Conservation (phyloP, 2,329 filamentous ascomycete species). For the Hypoxylon sp. region DNA sequence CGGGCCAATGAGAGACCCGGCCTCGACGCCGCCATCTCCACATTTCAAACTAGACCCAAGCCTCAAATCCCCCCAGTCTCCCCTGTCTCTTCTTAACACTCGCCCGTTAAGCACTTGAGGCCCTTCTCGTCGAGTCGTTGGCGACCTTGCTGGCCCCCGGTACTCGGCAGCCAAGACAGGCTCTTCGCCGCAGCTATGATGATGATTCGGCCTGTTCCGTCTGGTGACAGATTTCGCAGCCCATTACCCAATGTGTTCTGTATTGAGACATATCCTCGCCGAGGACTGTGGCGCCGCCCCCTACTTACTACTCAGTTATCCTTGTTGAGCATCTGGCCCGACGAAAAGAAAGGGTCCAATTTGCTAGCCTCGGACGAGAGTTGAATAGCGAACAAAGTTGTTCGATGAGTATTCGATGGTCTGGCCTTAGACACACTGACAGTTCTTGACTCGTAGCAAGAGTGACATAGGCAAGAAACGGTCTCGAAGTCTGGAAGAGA, state of each 20-base stretch:
- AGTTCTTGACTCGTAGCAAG: too few relatives aligned
- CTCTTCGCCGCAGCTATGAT: too few relatives aligned
- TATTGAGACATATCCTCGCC: slow-evolving; percentile 23
- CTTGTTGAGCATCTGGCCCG: slow-evolving; percentile 28
- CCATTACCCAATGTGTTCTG: slow-evolving; percentile 14
- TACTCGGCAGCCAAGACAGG: too few relatives aligned
- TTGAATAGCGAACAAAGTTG: slow-evolving; percentile 9
- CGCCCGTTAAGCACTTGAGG: too few relatives aligned
- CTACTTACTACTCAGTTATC: slow-evolving; percentile 45
- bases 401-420: neutral
- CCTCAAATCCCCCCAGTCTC: slow-evolving; percentile 13
- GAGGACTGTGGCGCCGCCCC: slow-evolving; percentile 48
- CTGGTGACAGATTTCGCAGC: slow-evolving; percentile 14
- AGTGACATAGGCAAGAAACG: neutral
- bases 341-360: slow-evolving; percentile 2
- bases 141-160: neutral
- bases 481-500: neutral
- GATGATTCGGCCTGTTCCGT: neutral
- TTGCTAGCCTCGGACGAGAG: neutral
- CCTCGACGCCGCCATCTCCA: slow-evolving; percentile 16
- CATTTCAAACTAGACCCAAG: slow-evolving; percentile 30
- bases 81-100: slow-evolving; percentile 11
- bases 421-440: neutral
- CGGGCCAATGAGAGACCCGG: slow-evolving; percentile 16
- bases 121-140: too few relatives aligned